These are phyloP conservation scores for Clitopilus hobsonii DNA, from an alignment of 768 basidiomycete species.

Conservation along the genomic window DNA sequence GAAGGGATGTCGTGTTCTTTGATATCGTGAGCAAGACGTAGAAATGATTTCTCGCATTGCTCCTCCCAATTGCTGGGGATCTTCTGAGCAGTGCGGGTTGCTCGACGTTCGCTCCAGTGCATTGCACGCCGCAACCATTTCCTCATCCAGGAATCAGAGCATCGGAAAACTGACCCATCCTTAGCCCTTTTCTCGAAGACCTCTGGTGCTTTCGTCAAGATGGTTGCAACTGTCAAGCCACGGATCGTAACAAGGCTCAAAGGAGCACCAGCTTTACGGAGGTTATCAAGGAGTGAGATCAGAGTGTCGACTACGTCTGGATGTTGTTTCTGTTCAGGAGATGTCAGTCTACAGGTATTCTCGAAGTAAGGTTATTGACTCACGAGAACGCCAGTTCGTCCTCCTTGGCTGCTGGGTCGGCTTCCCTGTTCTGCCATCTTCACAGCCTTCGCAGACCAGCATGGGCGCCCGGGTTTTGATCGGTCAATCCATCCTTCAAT, in stretches of 20 bases:
- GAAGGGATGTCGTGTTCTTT: slow-evolving; percentile 25
- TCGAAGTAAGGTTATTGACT: slow-evolving; percentile 5
- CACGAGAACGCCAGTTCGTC: slow-evolving; percentile 14
- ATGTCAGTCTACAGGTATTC: too few relatives aligned
- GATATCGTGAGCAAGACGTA: slow-evolving; percentile 21
- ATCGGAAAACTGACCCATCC: slow-evolving; percentile 22
- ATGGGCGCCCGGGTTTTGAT: slow-evolving; percentile 5
- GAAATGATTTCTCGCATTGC: slow-evolving; percentile 16
- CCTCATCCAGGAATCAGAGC: slow-evolving; percentile 19
- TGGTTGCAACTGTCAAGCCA: slow-evolving; percentile 23
- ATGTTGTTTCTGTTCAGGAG: too few relatives aligned
- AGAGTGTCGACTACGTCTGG: slow-evolving; percentile 14
- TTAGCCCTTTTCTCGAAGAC: slow-evolving; percentile 17
- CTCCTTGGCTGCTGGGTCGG: slow-evolving; percentile 10
- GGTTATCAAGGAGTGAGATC: slow-evolving; percentile 8
- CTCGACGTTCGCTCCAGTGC: slow-evolving; percentile 18
- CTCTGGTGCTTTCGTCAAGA: slow-evolving; percentile 16
- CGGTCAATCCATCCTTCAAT: slow-evolving; percentile 21
- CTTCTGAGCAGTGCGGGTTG: slow-evolving; percentile 32
- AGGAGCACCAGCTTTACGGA: slow-evolving; percentile 15
- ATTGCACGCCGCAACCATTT: slow-evolving; percentile 13
- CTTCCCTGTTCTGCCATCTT: slow-evolving; percentile 8
- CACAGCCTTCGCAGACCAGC: slow-evolving; percentile 13
- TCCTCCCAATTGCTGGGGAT: slow-evolving; percentile 24
- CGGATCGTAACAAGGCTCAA: slow-evolving; percentile 20